Conservation (phyloP, 345 rosid species). For the Lepidium aucheri region DNA sequence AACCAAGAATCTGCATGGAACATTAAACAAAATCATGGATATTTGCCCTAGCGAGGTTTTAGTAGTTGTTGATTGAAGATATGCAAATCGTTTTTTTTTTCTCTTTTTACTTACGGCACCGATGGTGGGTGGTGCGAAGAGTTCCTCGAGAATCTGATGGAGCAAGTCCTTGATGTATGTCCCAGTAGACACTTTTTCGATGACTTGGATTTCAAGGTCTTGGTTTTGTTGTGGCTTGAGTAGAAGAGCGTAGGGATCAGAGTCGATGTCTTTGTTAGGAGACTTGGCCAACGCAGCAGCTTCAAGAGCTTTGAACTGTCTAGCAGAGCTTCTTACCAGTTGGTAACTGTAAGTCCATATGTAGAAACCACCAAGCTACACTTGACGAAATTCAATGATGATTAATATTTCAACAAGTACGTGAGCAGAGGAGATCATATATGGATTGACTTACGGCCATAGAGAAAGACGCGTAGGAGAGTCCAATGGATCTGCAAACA, state of each 20-base stretch:
- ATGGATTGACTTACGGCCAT: conserved; percentile 69
- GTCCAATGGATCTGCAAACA: conserved; percentile 53
- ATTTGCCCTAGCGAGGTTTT: neutral
- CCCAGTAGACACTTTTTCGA: conserved; percentile 27
- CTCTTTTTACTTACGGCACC: conserved; percentile 51
- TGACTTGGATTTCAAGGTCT: conserved; percentile 25
- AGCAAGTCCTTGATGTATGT: conserved; percentile 35
- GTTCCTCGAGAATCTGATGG: conserved; percentile 59
- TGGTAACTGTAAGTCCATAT: conserved; percentile 85
- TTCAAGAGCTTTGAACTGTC: conserved; percentile 43
- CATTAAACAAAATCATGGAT: conserved; percentile 1
- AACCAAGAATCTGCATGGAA: conserved; percentile 59
- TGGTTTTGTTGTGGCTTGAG: conserved; percentile 30
- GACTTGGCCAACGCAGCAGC: conserved; percentile 33
- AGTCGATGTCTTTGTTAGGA: conserved; percentile 53
- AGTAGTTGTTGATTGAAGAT: neutral
- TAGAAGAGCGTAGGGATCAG: conserved; percentile 37
- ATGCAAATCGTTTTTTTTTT: neutral
- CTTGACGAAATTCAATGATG: neutral
- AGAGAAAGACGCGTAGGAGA: conserved; percentile 91
- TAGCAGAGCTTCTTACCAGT: conserved; percentile 49
- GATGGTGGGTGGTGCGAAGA: conserved; percentile 76
- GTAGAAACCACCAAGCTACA: conserved; percentile 91
- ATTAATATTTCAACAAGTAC: neutral
- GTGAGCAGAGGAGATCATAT: neutral